Conservation (phyloP, 768 basidiomycete genomes). For the Naganishia onofrii region DNA sequence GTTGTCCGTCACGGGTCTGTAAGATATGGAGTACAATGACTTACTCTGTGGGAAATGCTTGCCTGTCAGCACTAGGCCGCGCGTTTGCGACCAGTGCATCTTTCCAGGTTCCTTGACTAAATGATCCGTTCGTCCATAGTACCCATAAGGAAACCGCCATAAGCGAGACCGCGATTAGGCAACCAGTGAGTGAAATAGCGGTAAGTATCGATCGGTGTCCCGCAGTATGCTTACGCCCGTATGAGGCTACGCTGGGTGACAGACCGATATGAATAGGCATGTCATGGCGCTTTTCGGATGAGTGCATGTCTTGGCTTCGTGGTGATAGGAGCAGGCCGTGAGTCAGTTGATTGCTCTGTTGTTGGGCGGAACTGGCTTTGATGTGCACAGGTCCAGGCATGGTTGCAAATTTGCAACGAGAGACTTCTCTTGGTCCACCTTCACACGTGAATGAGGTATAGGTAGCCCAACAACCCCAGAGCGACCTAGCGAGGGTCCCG, state of each 20-base stretch:
- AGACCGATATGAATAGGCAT: no score
- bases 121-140: constrained; percentile 8
- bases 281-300: background rate
- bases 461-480: no score
- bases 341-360: background rate
- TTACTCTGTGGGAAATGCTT: constrained; percentile 48
- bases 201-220: background rate
- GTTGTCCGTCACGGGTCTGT: background rate
- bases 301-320: background rate
- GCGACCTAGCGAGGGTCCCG: no score
- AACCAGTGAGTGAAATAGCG: background rate
- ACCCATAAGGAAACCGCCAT: constrained; percentile 22
- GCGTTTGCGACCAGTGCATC: background rate
- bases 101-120: constrained; percentile 18
- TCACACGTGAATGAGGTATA: no score
- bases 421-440: no score
- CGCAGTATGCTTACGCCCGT: no score
- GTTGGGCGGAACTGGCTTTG: background rate
- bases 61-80: constrained; percentile 27
- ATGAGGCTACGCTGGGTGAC: no score
- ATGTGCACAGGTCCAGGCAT: no score
- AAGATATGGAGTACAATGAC: constrained; percentile 9
- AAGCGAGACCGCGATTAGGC: background rate
- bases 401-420: no score
- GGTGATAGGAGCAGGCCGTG: background rate